Base-by-base conservation (phyloP, 108 stramenopile species). In the Pseudonitzschia delicatissima region DNA sequence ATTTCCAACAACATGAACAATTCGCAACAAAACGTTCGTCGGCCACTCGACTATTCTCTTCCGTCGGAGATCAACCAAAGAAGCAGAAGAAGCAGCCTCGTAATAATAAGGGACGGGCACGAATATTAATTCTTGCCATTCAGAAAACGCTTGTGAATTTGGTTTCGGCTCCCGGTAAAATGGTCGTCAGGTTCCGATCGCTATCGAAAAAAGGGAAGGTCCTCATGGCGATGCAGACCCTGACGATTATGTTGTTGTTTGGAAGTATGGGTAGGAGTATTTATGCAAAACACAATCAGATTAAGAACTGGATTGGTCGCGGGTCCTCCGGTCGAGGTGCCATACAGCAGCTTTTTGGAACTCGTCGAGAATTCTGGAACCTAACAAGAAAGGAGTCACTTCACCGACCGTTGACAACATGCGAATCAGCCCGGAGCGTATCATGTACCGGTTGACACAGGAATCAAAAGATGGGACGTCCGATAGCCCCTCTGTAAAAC, bases 341-440 rank as follows among this genome's bases (percentile, higher is more conserved):
- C 81, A 0, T 91, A 88, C 76, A 84, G 82, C 49, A 74, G 62
- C 20, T 92, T 92, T 64, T 67, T 91, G 72, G 86, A 88, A 55
- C 70, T 91, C 36, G 80, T 78, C 3, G 87, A 86, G 44, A 55
- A 58, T 26, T 66, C 72, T n/a, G 48, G 47, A 1, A 31, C 31
- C n/a, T n/a, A 23, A 48, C 34, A 70, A 61, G 44, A 66, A 42
- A n/a, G 47, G 58, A 28, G 49, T 57, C 4, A 48, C 45, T 18
- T 34, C 48, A 20, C 45, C 33, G 29, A 26, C 23, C 21, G 49
- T 90, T 8, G 83, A 79, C 34, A 83, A 84, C 44, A 74, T 90
- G 21, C 57, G 79, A 42, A 84, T 90, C 35, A 80, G 82, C 18
- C 61, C 69, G 37, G 89, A 90, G 44, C 48, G 74, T 25, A 68